A percentile compares a stretch with the other conserved stretches of the same genome.
Evolutionary conservation across 108 stramenopile species (phyloP).

Genomic region (Fistulifera pelliculosa): DNA sequence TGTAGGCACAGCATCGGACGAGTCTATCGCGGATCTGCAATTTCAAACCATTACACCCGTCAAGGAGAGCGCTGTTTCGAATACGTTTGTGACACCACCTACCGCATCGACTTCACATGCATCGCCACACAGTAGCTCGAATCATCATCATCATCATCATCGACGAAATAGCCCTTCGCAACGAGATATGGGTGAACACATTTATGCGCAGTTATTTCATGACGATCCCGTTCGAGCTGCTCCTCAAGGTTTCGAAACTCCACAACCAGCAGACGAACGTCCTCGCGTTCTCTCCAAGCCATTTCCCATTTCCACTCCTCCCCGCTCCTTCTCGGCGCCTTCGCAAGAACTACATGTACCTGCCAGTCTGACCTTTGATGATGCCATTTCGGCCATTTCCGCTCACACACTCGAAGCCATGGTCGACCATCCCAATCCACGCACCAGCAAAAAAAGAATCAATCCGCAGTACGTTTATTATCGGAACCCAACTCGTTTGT

Average conservation of each 20-base stretch:
- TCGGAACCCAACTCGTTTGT: not conserved
- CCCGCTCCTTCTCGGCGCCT: not conserved
- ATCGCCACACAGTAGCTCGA: not conserved
- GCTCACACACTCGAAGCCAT: constrained; percentile 70
- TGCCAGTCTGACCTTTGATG: constrained; percentile 43
- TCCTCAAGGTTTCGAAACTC: not conserved
- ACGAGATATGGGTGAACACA: constrained; percentile 6
- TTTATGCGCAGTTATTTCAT: constrained; percentile 11
- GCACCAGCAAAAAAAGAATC: not conserved
- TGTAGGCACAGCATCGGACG: not conserved
- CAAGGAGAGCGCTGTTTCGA: not conserved
- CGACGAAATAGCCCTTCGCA: too few relatives aligned
- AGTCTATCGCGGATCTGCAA: not conserved
- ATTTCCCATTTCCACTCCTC: not conserved
- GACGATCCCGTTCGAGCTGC: constrained; percentile 7
- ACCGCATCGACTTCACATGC: constrained; percentile 5
- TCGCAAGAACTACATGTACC: constrained; percentile 10
- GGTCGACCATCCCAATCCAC: constrained; percentile 15
- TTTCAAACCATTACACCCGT: too few relatives aligned
- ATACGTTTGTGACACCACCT: not conserved
- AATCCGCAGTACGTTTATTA: not conserved
- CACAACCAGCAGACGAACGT: not conserved
- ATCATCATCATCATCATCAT: not conserved
- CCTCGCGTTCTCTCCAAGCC: not conserved
- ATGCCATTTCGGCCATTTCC: constrained; percentile 65